Evolutionary conservation across 257 asterid genomes (phyloP), one percentile per base, ranked within the genome.

Genomic region (Echites panduratus): DNA sequence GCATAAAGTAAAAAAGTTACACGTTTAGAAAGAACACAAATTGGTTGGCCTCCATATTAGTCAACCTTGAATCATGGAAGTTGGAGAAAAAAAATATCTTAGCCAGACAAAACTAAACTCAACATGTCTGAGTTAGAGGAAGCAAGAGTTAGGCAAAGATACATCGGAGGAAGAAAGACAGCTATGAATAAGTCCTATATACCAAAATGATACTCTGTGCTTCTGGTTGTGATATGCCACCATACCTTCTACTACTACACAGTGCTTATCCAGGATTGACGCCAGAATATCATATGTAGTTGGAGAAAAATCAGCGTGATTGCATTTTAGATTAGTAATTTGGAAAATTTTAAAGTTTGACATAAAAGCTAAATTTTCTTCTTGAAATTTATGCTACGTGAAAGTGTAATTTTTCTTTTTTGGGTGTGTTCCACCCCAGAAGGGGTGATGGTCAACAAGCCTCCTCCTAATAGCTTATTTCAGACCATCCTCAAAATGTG

Each of bases 61-160:
- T 53, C 73, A 41, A 71, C 24, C 49, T 56, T 71, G 57, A 24
- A 71, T 70, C 41, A 54, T 41, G 53, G 10, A 16, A 56, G 27
- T 62, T 13, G 75, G 67, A 56, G 75, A 57, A 38, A 49, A n/a
- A 56, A 22, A 16, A 71, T 32, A 70, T 12, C 22, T 24, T 70
- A 53, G 50, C 50, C 29, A 41, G 16, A 22, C 14, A 54, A 22
- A 13, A 56, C 12, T 32, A 20, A 35, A 52, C 38, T 22, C 0
- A 40, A 11, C 17, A 40, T 22, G 66, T 24, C 26, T 56, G 16
- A 54, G 47, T 9, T 70, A 38, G 56, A 71, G 54, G 62, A 54
- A 57, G 22, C 53, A 41, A 71, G 43, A 32, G 11, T 41, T 22
- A 41, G 49, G 56, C 24, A 41, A 38, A 38, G 53, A 9, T 27